Conservation (phyloP, 371 early-diverging fungal species). For the Lichtheimia corymbifera region DNA sequence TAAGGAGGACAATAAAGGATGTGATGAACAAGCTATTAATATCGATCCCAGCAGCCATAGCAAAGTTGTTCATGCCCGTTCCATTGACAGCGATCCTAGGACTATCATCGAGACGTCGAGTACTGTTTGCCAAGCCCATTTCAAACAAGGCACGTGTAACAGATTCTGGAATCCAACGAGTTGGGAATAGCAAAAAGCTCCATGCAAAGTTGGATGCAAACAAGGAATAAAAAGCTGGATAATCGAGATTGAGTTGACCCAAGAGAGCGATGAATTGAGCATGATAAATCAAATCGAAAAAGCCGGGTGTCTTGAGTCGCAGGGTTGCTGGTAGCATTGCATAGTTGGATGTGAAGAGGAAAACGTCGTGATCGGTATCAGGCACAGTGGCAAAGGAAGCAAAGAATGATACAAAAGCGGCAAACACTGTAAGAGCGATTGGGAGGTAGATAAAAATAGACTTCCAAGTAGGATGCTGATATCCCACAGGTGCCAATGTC, state of each 20-base stretch:
- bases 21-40: conserved; percentile 36
- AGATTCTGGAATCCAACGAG: conserved; percentile 21
- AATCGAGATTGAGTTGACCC: conserved; percentile 51
- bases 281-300: conserved; percentile 56
- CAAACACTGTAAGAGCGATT: conserved; percentile 41
- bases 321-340: conserved; percentile 50
- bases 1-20: conserved; percentile 25
- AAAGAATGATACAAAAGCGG: conserved; percentile 34
- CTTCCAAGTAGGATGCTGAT: conserved; percentile 44
- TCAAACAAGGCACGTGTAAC: neutral
- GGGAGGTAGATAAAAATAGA: conserved; percentile 44
- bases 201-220: conserved; percentile 59
- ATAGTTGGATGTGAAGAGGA: conserved; percentile 54
- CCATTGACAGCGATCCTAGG: conserved; percentile 11
- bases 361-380: conserved; percentile 40
- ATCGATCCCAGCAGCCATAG: conserved; percentile 35
- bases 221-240: conserved; percentile 53
- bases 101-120: neutral
- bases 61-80: conserved; percentile 42
- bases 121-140: conserved; percentile 5
- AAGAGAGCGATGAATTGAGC: conserved; percentile 55
- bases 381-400: conserved; percentile 45
- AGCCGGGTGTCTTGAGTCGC: conserved; percentile 56
- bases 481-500: conserved; percentile 48
- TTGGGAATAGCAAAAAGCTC: conserved; percentile 47